Conservation (phyloP, 2,329 filamentous ascomycete species). For the Monilinia laxa region DNA sequence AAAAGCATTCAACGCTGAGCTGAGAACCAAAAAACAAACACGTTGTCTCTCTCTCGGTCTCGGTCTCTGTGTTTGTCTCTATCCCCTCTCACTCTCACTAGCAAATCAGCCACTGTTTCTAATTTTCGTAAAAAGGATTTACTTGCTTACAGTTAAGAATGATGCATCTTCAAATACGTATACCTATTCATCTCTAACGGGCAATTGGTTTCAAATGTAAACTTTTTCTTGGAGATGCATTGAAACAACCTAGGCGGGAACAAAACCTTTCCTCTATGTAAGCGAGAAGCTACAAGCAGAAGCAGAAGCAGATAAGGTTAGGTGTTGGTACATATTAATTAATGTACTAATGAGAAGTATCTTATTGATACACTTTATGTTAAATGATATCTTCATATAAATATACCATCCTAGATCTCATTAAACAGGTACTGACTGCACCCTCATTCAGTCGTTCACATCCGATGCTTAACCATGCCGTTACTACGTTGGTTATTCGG, state of each 20-base stretch:
- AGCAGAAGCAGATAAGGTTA: no score
- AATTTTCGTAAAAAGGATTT: conserved; percentile 6
- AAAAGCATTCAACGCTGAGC: background rate
- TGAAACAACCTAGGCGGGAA: no score
- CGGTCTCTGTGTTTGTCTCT: no score
- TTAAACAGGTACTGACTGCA: background rate
- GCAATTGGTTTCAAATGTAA: background rate
- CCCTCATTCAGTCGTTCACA: background rate
- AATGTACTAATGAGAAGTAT: no score
- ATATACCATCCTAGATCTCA: background rate
- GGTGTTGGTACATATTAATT: no score
- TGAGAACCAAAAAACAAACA: background rate
- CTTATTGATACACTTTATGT: no score
- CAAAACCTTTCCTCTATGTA: no score
- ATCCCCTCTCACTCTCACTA: no score
- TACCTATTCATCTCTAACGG: conserved; percentile 1
- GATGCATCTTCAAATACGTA: background rate
- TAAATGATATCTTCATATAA: no score
- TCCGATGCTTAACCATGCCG: conserved; percentile 1
- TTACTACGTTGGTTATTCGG: background rate
- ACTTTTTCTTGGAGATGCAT: no score
- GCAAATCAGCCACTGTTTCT: background rate
- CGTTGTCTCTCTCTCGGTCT: background rate
- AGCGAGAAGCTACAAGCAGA: no score
- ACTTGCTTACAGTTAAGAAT: conserved; percentile 1